Conservation (phyloP, 2,329 filamentous ascomycete species). For the Stagonosporopsis rhizophila region DNA sequence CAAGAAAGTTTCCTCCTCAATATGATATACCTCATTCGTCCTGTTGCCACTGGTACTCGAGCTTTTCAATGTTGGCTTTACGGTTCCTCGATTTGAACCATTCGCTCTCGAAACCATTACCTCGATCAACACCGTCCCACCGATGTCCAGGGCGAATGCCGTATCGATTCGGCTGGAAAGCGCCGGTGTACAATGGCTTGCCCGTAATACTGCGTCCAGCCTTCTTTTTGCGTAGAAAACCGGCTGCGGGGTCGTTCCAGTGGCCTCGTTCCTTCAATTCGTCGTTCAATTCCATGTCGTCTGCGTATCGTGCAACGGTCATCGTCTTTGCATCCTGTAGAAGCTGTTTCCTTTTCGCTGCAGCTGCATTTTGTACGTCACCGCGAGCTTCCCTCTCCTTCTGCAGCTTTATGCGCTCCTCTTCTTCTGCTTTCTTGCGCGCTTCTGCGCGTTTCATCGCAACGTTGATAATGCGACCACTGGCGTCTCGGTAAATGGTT, state of each 20-base stretch:
- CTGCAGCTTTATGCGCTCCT: slow-evolving; percentile 67
- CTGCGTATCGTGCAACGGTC: slow-evolving; percentile 78
- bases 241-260: slow-evolving; percentile 94
- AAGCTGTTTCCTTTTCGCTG: slow-evolving; percentile 68
- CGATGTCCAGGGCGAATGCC: slow-evolving; percentile 89
- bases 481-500: slow-evolving; percentile 94
- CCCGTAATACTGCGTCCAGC: slow-evolving; percentile 56
- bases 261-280: slow-evolving; percentile 77
- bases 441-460: slow-evolving; percentile 89
- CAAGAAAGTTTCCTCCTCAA: neutral
- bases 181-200: slow-evolving; percentile 77
- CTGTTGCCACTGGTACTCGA: slow-evolving; percentile 97
- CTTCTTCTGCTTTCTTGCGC: slow-evolving; percentile 77
- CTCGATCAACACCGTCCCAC: slow-evolving; percentile 96
- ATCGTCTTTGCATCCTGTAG: slow-evolving; percentile 84
- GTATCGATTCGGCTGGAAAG: slow-evolving; percentile 88
- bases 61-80: slow-evolving; percentile 74
- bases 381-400: slow-evolving; percentile 78
- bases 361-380: slow-evolving; percentile 79
- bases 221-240: slow-evolving; percentile 70
- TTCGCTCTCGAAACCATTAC: slow-evolving; percentile 92
- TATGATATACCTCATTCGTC: slow-evolving; percentile 66
- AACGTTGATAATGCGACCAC: slow-evolving; percentile 91
- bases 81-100: slow-evolving; percentile 89
- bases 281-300: slow-evolving; percentile 85